Evolutionary conservation across 148 eudicot genomes (phyloP), one percentile per base, ranked within the genome.

Genomic region (Silene uniflora): DNA sequence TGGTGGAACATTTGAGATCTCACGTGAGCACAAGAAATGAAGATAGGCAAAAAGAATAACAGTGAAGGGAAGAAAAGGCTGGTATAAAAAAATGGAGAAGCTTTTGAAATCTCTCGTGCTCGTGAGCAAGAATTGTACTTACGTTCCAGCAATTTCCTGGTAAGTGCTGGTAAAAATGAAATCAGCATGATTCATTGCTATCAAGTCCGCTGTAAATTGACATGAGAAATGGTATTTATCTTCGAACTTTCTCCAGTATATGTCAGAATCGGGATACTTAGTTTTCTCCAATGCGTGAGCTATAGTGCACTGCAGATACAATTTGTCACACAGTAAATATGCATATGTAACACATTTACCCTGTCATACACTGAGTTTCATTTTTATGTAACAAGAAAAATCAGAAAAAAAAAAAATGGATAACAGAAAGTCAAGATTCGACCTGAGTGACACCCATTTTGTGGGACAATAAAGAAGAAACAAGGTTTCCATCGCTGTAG

Each of bases 81-180:
- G 56, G 56, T 52, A 52, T 52, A 32, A 27, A 13, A 62, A 16
- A 17, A 65, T 14, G 21, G 17, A 52, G 72, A 68, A 13, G 18
- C 22, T 18, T 42, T 18, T 8, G 17, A 67, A 19, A n/a, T 42
- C 14, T 68, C 13, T 49, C 55, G 4, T 24, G 54, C 39, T 35
- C 6, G n/a, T n/a, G n/a, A n/a, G 17, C 5, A 25, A 66, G 42
- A 65, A 13, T 52, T 42, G 60, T 70, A 86, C 99, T 96, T 85
- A 96, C 99, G 98, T 86, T 84, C 98, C 99, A 2, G 98, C 99
- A 21, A 96, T 96, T 84, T 96, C 99, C 83, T 92, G 99, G 88
- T 96, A 96, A 1, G 99, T 96, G 71, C 99, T 96, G 10, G 99
- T 96, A 81, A 96, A 85, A 62, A 96, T 96, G 82, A 96, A 96